phyloP scores from a whole-genome alignment of 2,329 filamentous ascomycete genomes.

The Simplicillium aogashimaense region DNA sequence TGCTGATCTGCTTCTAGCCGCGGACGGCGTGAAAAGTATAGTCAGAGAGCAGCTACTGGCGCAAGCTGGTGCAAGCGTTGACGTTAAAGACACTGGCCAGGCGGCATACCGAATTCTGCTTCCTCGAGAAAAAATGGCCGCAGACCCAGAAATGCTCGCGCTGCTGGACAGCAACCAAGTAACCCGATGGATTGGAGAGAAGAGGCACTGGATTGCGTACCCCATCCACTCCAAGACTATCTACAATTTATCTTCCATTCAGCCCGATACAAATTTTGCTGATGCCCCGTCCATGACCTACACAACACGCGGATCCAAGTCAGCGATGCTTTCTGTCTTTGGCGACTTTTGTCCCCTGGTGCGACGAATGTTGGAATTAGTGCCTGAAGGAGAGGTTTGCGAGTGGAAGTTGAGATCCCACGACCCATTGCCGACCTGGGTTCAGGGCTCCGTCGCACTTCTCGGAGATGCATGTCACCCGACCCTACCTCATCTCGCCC shows the following conservation, averaged over 20 bases:
- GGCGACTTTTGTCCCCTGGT: constrained; percentile 51
- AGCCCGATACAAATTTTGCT: constrained; percentile 51
- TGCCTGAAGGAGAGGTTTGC: constrained; percentile 49
- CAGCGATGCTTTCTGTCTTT: constrained; percentile 49
- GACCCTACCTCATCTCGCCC: constrained; percentile 56
- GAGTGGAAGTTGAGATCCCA: constrained; percentile 58
- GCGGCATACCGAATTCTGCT: constrained; percentile 46
- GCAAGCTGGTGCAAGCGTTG: constrained; percentile 25
- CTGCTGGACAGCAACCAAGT: constrained; percentile 48
- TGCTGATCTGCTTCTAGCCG: not conserved
- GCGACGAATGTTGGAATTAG: constrained; percentile 48
- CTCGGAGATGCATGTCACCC: constrained; percentile 59
- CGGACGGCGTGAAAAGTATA: constrained; percentile 14
- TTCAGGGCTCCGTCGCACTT: constrained; percentile 42
- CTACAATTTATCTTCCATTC: constrained; percentile 56
- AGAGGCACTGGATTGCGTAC: constrained; percentile 59
- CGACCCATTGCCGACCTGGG: constrained; percentile 52
- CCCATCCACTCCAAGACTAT: constrained; percentile 52
- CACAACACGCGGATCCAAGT: constrained; percentile 36
- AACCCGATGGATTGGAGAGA: constrained; percentile 56
- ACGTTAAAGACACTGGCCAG: constrained; percentile 27
- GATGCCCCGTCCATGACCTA: constrained; percentile 44
- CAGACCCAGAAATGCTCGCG: constrained; percentile 55
- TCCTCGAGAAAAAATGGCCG: constrained; percentile 45
- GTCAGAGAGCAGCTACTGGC: constrained; percentile 32